Conservation (phyloP, 106 monocot genomes). For the Dactylorhiza incarnata region DNA sequence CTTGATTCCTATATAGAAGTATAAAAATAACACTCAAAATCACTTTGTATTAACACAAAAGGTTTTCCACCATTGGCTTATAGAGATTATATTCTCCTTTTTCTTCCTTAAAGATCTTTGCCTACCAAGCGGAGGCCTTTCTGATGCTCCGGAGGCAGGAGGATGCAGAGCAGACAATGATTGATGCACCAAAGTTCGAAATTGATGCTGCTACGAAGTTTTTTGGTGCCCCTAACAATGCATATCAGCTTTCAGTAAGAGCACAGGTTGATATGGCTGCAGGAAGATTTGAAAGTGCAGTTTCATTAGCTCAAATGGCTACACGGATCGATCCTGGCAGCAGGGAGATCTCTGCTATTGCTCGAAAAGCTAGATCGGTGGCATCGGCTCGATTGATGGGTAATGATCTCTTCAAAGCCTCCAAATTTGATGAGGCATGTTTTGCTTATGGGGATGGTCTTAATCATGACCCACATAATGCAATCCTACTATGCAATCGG, state of each 20-base stretch:
- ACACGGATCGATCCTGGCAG: conserved; percentile 43
- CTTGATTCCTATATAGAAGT: too few relatives aligned
- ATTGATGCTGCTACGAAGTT: conserved; percentile 39
- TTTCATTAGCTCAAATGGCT: conserved; percentile 37
- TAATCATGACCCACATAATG: conserved; percentile 44
- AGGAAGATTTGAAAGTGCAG: conserved; percentile 80
- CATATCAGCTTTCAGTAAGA: conserved; percentile 38
- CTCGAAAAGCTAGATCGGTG: conserved; percentile 21
- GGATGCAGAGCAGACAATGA: conserved; percentile 48
- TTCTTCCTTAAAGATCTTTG: conserved; percentile 39
- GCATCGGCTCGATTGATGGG: conserved; percentile 38
- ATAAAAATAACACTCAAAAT: too few relatives aligned
- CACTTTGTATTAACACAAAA: too few relatives aligned
- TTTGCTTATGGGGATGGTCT: conserved; percentile 58
- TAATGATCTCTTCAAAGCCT: conserved; percentile 60
- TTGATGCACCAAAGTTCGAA: conserved; percentile 40
- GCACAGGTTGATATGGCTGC: conserved; percentile 67
- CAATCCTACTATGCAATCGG: conserved; percentile 70
- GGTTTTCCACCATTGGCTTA: neutral
- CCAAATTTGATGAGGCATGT: conserved; percentile 59
- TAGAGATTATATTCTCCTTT: neutral
- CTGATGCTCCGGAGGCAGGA: conserved; percentile 59
- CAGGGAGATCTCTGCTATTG: conserved; percentile 30
- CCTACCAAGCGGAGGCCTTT: conserved; percentile 73
- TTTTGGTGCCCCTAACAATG: conserved; percentile 37